Evolutionary conservation across 768 basidiomycete species (phyloP).

Genomic region (Aureoboletus auriporus): DNA sequence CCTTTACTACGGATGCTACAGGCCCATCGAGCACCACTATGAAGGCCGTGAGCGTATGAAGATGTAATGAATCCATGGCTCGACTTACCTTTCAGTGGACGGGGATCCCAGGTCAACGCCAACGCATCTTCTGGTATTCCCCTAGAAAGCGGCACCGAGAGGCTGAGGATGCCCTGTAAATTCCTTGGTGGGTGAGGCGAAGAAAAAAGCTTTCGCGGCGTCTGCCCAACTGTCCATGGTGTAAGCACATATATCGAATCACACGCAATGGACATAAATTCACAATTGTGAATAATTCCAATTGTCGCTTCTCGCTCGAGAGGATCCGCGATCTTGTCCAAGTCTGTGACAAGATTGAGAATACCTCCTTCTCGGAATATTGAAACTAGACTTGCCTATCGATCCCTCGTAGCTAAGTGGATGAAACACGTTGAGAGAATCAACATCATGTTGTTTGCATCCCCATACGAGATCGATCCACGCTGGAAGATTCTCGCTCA

Average conservation of each 20-base stretch:
- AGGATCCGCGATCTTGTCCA: constrained; percentile 83
- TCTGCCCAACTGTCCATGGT: constrained; percentile 70
- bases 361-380: not conserved
- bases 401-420: constrained; percentile 92
- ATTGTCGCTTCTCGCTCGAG: constrained; percentile 89
- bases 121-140: constrained; percentile 86
- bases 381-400: constrained; percentile 47
- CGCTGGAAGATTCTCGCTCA: constrained; percentile 74
- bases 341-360: constrained; percentile 42
- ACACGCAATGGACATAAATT: constrained; percentile 15
- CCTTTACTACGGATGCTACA: constrained; percentile 47
- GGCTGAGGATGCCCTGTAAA: constrained; percentile 63
- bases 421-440: constrained; percentile 82
- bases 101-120: constrained; percentile 53
- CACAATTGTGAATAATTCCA: constrained; percentile 94
- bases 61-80: not conserved
- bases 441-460: constrained; percentile 73
- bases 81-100: constrained; percentile 52
- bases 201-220: constrained; percentile 81
- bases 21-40: constrained; percentile 38
- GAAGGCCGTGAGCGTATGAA: constrained; percentile 12
- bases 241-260: not conserved
- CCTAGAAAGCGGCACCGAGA: constrained; percentile 67
- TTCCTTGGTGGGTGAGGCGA: constrained; percentile 72
- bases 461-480: constrained; percentile 98